Evolutionary conservation across 1,139 yeast species (phyloP).

Genomic region (Hanseniaspora uvarum): DNA sequence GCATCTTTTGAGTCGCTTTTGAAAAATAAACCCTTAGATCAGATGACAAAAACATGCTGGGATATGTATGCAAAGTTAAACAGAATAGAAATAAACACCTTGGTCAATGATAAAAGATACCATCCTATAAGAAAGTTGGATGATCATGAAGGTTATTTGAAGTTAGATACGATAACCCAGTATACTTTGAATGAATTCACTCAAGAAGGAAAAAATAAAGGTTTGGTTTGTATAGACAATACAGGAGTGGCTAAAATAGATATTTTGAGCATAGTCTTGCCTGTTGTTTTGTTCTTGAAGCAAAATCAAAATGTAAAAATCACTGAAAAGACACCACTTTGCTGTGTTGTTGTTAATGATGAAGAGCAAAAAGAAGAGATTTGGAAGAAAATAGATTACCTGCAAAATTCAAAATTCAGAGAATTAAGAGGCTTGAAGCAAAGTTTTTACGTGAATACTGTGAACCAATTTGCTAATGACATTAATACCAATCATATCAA

Average conservation of each 20-base stretch:
- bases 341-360: slow-evolving; percentile 6
- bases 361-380: background rate
- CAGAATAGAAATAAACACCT: slow-evolving; percentile 2
- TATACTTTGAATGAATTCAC: background rate
- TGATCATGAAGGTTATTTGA: background rate
- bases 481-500: background rate
- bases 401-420: background rate
- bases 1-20: background rate
- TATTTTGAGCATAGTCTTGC: background rate
- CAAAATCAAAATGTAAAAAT: background rate
- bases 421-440: background rate
- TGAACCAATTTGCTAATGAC: background rate
- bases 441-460: background rate
- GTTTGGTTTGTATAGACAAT: slow-evolving; percentile 6
- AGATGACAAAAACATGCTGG: slow-evolving; percentile 84
- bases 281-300: background rate
- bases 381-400: background rate
- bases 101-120: background rate
- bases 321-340: slow-evolving; percentile 4
- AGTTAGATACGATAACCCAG: slow-evolving; percentile 6
- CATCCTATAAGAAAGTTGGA: slow-evolving; percentile 2
- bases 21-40: slow-evolving; percentile 45
- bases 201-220: background rate
- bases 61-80: slow-evolving; percentile 51
- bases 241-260: background rate